Conservation (phyloP, 2,329 filamentous ascomycete genomes). For the Ophiostoma pallidulum region DNA sequence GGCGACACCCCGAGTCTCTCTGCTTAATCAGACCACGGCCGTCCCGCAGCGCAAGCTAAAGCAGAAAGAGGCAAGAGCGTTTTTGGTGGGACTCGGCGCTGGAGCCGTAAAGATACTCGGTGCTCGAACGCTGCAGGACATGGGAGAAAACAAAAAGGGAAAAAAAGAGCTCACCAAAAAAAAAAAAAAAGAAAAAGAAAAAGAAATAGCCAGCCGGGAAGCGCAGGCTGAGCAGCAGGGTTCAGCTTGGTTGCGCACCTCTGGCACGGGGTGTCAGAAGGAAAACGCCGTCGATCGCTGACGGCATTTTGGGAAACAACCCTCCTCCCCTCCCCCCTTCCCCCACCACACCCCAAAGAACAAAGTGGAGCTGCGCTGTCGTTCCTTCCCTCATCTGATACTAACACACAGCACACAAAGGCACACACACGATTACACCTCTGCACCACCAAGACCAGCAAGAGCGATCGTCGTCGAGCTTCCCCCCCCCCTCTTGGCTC, state of each 20-base stretch:
- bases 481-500: constrained; percentile 1
- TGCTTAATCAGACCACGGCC: constrained; percentile 8
- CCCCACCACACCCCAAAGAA: too few species aligned
- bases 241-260: too few species aligned
- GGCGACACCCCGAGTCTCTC: background rate
- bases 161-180: background rate
- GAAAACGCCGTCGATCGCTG: constrained; percentile 1
- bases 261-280: too few species aligned
- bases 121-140: too few species aligned
- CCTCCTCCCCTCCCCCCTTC: too few species aligned
- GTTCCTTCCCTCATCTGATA: constrained; percentile 7
- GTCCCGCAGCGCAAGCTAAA: background rate
- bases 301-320: too few species aligned
- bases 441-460: background rate
- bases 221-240: too few species aligned
- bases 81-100: too few species aligned
- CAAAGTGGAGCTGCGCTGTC: background rate
- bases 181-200: background rate
- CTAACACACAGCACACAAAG: background rate
- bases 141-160: background rate
- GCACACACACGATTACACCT: background rate
- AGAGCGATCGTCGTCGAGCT: constrained; percentile 1
- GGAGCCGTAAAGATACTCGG: too few species aligned
- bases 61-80: background rate
- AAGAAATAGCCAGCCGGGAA: too few species aligned